phyloP scores from a whole-genome alignment of 2,329 filamentous ascomycete genomes.

The Metarhizium sp. region DNA sequence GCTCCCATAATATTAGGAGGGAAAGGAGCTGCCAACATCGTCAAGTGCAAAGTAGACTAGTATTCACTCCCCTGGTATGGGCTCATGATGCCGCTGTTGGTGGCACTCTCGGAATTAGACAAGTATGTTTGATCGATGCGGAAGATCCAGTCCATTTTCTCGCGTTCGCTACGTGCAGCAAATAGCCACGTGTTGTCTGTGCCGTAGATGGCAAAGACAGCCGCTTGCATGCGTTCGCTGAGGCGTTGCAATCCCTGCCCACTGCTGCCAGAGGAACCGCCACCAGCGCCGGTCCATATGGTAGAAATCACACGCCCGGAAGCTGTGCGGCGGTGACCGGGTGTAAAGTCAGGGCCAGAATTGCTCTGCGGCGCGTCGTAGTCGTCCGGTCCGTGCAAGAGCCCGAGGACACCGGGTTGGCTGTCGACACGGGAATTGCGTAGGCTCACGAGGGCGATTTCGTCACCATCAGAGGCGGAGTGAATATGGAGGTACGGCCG shows the following conservation, averaged over 20 bases:
- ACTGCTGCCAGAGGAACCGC: conserved; percentile 7
- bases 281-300: conserved; percentile 41
- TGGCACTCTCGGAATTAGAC: conserved; percentile 34
- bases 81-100: conserved; percentile 27
- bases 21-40: background rate
- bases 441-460: conserved; percentile 81
- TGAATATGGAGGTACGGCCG: conserved; percentile 89
- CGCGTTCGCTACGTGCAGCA: conserved; percentile 75
- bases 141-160: conserved; percentile 96
- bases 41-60: conserved; percentile 4
- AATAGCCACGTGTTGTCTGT: conserved; percentile 94
- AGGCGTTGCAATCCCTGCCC: conserved; percentile 40
- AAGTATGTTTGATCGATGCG: conserved; percentile 77
- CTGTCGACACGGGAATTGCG: conserved; percentile 87
- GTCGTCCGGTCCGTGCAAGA: conserved; percentile 49
- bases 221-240: conserved; percentile 51
- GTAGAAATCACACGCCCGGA: conserved; percentile 46
- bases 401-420: conserved; percentile 73
- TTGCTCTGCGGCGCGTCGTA: conserved; percentile 24
- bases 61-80: conserved; percentile 23
- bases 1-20: too few relatives aligned
- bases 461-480: conserved; percentile 75
- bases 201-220: conserved; percentile 90
- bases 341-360: conserved; percentile 26
- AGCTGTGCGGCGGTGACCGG: conserved; percentile 37